Percentiles rank a stretch among this genome's conserved stretches.
Conservation (phyloP, 176 grass and related monocot species). For the Rhipidocladum racemiflorum region DNA sequence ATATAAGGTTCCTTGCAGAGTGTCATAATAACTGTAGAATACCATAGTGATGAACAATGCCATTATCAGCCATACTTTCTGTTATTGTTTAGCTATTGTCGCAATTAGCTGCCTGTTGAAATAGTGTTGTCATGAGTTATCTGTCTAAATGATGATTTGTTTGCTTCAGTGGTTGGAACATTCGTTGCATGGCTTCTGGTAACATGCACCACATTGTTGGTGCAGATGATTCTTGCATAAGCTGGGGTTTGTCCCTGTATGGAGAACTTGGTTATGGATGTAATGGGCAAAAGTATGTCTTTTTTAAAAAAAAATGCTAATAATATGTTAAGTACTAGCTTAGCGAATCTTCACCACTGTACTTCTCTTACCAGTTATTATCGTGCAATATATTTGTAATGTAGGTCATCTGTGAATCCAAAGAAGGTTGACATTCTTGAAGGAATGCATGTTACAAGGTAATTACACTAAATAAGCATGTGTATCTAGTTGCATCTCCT, state of each 20-base stretch:
- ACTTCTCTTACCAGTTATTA: background rate
- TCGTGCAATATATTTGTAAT: slow-evolving; percentile 15
- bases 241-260: slow-evolving; percentile 69
- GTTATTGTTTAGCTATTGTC: background rate
- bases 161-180: slow-evolving; percentile 87
- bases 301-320: background rate
- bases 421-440: slow-evolving; percentile 96
- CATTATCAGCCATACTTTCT: background rate
- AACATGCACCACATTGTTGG: slow-evolving; percentile 96
- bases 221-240: slow-evolving; percentile 96
- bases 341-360: background rate
- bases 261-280: slow-evolving; percentile 96
- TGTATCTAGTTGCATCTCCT: background rate
- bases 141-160: slow-evolving; percentile 36
- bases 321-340: slow-evolving; percentile 1
- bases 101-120: slow-evolving; percentile 14
- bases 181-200: slow-evolving; percentile 97
- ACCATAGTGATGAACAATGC: slow-evolving; percentile 6
- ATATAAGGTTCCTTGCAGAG: slow-evolving; percentile 67
- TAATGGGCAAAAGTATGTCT: slow-evolving; percentile 77
- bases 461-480: slow-evolving; percentile 19
- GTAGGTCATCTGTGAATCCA: slow-evolving; percentile 96
- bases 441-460: slow-evolving; percentile 80
- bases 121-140: background rate
- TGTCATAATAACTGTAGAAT: slow-evolving; percentile 3